Evolutionary conservation across 2,329 filamentous ascomycete genomes (phyloP).

Genomic region (Nothophoma quercina): DNA sequence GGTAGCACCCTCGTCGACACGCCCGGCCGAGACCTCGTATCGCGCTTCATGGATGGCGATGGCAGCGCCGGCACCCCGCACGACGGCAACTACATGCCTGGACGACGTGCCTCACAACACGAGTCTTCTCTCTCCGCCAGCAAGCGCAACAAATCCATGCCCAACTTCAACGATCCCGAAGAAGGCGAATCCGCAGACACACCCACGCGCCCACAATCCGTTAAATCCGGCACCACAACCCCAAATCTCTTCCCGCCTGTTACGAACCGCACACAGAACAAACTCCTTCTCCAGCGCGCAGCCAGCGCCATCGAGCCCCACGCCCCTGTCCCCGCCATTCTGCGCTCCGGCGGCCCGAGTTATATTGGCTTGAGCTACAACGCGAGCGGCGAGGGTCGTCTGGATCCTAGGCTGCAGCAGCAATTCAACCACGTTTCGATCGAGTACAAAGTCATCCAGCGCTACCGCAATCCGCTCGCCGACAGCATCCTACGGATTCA

Average conservation of each 20-base stretch:
- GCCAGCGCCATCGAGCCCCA: slow-evolving; percentile 74
- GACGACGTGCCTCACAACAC: slow-evolving; percentile 30
- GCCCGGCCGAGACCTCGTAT: slow-evolving; percentile 52
- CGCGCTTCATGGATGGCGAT: slow-evolving; percentile 55
- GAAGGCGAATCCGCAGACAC: slow-evolving; percentile 33
- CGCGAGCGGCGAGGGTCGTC: slow-evolving; percentile 50
- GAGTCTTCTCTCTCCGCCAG: slow-evolving; percentile 33
- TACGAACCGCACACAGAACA: slow-evolving; percentile 74
- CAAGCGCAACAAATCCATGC: slow-evolving; percentile 50
- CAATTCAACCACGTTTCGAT: slow-evolving; percentile 74
- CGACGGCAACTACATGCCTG: slow-evolving; percentile 49
- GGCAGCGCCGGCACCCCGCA: slow-evolving; percentile 52
- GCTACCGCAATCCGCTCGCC: slow-evolving; percentile 74
- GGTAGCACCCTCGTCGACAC: slow-evolving; percentile 51
- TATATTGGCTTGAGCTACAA: slow-evolving; percentile 48
- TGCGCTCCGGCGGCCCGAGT: slow-evolving; percentile 46
- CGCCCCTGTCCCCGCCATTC: slow-evolving; percentile 53
- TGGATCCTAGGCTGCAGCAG: slow-evolving; percentile 69
- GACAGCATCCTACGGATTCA: slow-evolving; percentile 66
- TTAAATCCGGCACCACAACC: slow-evolving; percentile 49
- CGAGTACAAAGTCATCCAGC: slow-evolving; percentile 76
- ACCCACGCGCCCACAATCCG: slow-evolving; percentile 35
- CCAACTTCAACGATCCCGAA: slow-evolving; percentile 41
- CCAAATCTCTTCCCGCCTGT: slow-evolving; percentile 47
- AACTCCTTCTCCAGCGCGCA: slow-evolving; percentile 76